Conservation (phyloP, 1,139 yeast genomes). For the Geotrichum histeridarum region DNA sequence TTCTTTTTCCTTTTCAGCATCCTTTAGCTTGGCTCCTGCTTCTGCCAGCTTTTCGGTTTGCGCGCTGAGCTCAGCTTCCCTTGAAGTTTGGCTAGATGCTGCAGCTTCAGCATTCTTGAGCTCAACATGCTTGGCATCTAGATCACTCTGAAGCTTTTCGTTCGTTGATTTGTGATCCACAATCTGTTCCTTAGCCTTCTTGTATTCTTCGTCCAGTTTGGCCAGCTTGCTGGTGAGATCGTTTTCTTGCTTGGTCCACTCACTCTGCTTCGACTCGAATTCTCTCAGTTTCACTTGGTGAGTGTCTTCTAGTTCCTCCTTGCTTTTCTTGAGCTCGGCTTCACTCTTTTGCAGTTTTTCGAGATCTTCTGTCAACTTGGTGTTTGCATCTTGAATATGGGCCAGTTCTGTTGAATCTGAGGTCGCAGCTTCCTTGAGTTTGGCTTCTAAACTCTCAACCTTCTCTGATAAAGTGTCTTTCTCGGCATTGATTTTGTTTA, state of each 20-base stretch:
- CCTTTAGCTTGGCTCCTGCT: background rate
- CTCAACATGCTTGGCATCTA: background rate
- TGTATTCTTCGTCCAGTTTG: background rate
- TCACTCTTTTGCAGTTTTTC: conserved; percentile 18
- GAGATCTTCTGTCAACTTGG: conserved; percentile 25
- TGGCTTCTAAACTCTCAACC: conserved; percentile 9
- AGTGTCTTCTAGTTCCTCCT: conserved; percentile 25
- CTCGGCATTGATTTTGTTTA: conserved; percentile 15
- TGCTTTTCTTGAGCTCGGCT: conserved; percentile 26
- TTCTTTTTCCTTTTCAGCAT: conserved; percentile 5
- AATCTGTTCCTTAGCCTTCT: background rate
- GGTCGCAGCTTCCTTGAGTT: conserved; percentile 12
- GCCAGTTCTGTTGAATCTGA: background rate
- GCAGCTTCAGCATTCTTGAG: conserved; percentile 2
- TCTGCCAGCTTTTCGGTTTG: background rate
- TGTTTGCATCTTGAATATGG: conserved; percentile 7
- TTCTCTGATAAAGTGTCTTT: conserved; percentile 4
- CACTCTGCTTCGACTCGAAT: background rate
- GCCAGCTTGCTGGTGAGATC: background rate
- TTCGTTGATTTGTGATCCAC: background rate
- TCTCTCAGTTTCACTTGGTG: conserved; percentile 14
- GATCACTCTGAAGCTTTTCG: background rate
- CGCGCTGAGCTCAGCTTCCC: background rate
- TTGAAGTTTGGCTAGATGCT: conserved; percentile 1
- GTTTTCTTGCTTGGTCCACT: background rate